These are phyloP conservation scores for Haplographium delicatum DNA, from an alignment of 495 filamentous ascomycete species.

Conservation along the genomic window DNA sequence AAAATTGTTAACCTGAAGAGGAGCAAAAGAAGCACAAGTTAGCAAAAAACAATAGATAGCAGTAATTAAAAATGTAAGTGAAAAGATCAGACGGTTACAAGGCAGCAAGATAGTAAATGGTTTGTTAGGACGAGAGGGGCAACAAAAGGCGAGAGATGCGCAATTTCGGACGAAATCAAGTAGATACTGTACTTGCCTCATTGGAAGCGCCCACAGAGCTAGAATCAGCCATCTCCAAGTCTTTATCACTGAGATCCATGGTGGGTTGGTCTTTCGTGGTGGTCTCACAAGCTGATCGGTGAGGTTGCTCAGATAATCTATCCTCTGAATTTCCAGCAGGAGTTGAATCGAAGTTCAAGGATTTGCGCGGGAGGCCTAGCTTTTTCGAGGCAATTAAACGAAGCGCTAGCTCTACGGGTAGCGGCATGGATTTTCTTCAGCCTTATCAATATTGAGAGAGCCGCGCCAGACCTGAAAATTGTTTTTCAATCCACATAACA, in stretches of 20 bases:
- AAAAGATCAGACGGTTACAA: too few relatives aligned
- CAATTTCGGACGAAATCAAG: too few relatives aligned
- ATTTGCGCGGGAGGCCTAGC: not conserved
- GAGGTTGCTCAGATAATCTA: not conserved
- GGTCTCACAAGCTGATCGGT: not conserved
- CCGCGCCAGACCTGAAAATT: not conserved
- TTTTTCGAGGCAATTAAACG: not conserved
- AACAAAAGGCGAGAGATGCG: too few relatives aligned
- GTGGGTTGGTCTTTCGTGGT: not conserved
- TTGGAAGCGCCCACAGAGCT: not conserved
- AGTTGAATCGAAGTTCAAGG: not conserved
- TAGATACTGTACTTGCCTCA: not conserved
- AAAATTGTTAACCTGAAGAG: too few relatives aligned
- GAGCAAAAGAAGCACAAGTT: constrained; percentile 2
- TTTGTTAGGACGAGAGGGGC: too few relatives aligned
- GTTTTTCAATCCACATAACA: too few relatives aligned
- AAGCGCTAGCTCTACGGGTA: not conserved
- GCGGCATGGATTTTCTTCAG: not conserved
- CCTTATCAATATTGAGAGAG: not conserved
- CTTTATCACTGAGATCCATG: not conserved
- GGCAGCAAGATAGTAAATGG: too few relatives aligned
- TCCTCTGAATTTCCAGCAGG: not conserved
- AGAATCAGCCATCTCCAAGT: not conserved
- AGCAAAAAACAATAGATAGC: too few relatives aligned
- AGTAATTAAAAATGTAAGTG: too few relatives aligned